phyloP scores from a whole-genome alignment of 2,329 filamentous ascomycete genomes.

The Zarea fungicola region DNA sequence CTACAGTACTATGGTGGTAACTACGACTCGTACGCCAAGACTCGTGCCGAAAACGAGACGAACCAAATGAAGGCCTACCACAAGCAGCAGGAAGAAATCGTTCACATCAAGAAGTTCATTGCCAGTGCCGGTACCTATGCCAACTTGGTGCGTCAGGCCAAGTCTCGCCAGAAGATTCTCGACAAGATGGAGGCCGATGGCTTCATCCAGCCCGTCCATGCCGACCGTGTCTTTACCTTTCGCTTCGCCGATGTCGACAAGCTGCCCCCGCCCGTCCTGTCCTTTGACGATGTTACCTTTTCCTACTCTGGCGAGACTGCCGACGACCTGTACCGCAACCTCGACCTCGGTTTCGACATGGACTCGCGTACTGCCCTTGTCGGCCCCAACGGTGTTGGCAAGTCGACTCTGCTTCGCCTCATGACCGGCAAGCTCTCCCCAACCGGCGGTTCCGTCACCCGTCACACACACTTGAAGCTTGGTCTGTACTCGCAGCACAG shows the following conservation, averaged over 20 bases:
- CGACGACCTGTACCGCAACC: constrained; percentile 92
- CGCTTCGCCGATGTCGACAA: constrained; percentile 98
- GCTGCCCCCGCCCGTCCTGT: constrained; percentile 93
- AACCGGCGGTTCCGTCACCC: constrained; percentile 72
- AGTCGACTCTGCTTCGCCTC: constrained; percentile 90
- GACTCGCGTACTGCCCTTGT: constrained; percentile 96
- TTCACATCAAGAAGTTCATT: constrained; percentile 99
- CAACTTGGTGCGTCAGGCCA: constrained; percentile 97
- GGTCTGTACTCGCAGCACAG: constrained; percentile 98
- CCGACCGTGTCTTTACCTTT: constrained; percentile 92
- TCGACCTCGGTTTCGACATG: constrained; percentile 99
- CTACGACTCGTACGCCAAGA: constrained; percentile 98
- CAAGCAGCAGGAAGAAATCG: constrained; percentile 98
- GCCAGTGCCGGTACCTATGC: constrained; percentile 99
- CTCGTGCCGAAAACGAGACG: constrained; percentile 83
- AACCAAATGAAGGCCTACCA: constrained; percentile 99
- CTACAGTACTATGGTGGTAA: constrained; percentile 99
- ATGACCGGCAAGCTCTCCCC: constrained; percentile 95
- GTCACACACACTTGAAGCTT: constrained; percentile 97
- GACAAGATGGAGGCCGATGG: constrained; percentile 99
- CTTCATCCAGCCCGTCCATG: constrained; percentile 85
- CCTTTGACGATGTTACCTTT: constrained; percentile 96
- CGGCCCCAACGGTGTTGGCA: constrained; percentile 97
- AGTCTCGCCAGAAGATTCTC: constrained; percentile 98
- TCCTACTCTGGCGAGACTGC: constrained; percentile 87